phyloP scores from a whole-genome alignment of 2,329 filamentous ascomycete genomes.

The Zasmidium cellare region DNA sequence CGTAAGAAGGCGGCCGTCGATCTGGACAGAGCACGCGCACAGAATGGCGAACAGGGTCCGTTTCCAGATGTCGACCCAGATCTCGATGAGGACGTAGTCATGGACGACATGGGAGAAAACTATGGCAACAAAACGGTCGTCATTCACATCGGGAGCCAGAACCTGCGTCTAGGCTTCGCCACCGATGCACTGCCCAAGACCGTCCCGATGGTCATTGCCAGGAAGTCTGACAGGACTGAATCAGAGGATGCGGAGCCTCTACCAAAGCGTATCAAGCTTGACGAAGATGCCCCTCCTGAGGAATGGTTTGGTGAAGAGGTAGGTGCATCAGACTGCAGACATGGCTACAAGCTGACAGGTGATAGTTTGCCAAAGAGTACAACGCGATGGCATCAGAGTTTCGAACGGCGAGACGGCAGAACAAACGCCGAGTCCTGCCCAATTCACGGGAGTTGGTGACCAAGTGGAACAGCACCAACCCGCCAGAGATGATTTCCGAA shows the following conservation, averaged over 20 bases:
- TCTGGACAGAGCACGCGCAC: constrained; percentile 78
- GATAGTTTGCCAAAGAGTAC: constrained; percentile 64
- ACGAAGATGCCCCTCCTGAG: constrained; percentile 66
- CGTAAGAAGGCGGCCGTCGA: constrained; percentile 87
- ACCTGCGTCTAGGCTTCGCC: constrained; percentile 89
- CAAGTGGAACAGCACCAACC: constrained; percentile 85
- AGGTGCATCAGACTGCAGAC: constrained; percentile 31
- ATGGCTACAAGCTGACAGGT: constrained; percentile 9
- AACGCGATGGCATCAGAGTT: constrained; percentile 81
- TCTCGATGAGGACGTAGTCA: constrained; percentile 52
- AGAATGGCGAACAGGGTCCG: constrained; percentile 57
- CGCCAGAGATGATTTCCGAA: constrained; percentile 83
- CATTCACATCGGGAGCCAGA: constrained; percentile 93
- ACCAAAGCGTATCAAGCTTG: constrained; percentile 64
- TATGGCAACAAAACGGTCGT: constrained; percentile 90
- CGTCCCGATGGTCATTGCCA: constrained; percentile 87
- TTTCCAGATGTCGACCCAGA: constrained; percentile 40
- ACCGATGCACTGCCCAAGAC: constrained; percentile 94
- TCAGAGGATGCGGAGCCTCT: constrained; percentile 80
- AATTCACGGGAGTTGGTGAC: constrained; percentile 95
- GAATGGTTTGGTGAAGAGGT: constrained; percentile 85
- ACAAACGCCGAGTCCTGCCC: constrained; percentile 93
- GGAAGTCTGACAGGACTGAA: constrained; percentile 75
- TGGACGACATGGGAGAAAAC: constrained; percentile 58
- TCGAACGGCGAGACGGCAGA: constrained; percentile 84